Evolutionary conservation across 179 eudicot genomes (phyloP), one percentile per base, ranked within the genome.

Genomic region (Drosera spatulata): DNA sequence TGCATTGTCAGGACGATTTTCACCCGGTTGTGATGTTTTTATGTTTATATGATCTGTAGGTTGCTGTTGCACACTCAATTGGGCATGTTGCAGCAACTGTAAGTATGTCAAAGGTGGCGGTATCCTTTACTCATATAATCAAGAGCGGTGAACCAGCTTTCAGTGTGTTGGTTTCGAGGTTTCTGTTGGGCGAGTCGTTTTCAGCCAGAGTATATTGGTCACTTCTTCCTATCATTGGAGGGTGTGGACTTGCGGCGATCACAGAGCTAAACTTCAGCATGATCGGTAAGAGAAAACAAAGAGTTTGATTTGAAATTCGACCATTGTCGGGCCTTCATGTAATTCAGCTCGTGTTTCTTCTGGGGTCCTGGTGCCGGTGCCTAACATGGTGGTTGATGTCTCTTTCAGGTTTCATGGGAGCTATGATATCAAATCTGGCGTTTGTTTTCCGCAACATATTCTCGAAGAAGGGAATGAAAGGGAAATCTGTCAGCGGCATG

Each of bases 101-200:
- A 53, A 82, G 87, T 65, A 82, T 82, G 87, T 82, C 84, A 3
- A 82, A 82, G 67, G 87, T 82, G 50, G 87, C 87, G 3, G 87
- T 82, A 7, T 82, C 84, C 6, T 82, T 82, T 41, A 82, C 87
- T 14, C 84, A 82, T 66, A 79, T 80, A 45, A 80, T 79, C 71
- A 79, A 82, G 72, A 79, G 87, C 53, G 82, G 80, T 55, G 87
- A 82, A 56, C 87, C 87, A 22, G 33, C 33, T 22, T 22, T 22
- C 33, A 22, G 33, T 22, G 33, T 22, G 33, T 22, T 22, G 33
- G 33, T 22, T 22, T 22, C 33, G 33, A 22, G 33, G 33, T 22
- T 22, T 22, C 33, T 22, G 33, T 22, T 82, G 72, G 84, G 84
- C 5, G 87, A 82, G 71, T 69, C 73, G 4, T 82, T 82, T 58